Percentiles rank a stretch among this genome's conserved stretches.
Evolutionary conservation across 768 basidiomycete species (phyloP).

Genomic region (Lanmaoa pseudosensibilis): DNA sequence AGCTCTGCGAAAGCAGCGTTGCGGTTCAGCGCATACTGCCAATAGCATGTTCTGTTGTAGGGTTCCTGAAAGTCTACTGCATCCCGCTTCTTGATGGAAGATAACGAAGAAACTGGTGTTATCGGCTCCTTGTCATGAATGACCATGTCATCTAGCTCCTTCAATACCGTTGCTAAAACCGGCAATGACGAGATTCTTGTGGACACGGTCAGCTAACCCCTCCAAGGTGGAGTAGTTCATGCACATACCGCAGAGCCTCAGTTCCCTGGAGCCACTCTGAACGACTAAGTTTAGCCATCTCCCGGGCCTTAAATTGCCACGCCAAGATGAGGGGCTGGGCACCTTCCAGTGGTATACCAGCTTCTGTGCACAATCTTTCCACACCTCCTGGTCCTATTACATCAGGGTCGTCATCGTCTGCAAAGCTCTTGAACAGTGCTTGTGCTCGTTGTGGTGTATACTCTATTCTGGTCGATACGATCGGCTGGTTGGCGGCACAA

Average conservation of each 20-base stretch:
- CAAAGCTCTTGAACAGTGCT: slow-evolving; percentile 61
- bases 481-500: background rate
- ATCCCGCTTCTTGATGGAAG: slow-evolving; percentile 36
- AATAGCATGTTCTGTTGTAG: slow-evolving; percentile 57
- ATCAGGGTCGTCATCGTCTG: slow-evolving; percentile 47
- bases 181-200: slow-evolving; percentile 51
- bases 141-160: slow-evolving; percentile 65
- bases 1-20: slow-evolving; percentile 59
- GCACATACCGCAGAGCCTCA: slow-evolving; percentile 43
- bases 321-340: slow-evolving; percentile 68
- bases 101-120: slow-evolving; percentile 19
- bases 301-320: slow-evolving; percentile 69
- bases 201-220: background rate
- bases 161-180: slow-evolving; percentile 49
- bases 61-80: slow-evolving; percentile 33
- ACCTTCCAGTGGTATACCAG: slow-evolving; percentile 72
- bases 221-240: background rate
- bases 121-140: slow-evolving; percentile 46
- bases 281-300: slow-evolving; percentile 71
- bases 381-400: slow-evolving; percentile 75
- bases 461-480: slow-evolving; percentile 21
- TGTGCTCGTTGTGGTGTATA: slow-evolving; percentile 54
- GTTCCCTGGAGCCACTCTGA: slow-evolving; percentile 71
- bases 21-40: slow-evolving; percentile 47
- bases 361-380: slow-evolving; percentile 66